phyloP scores from a whole-genome alignment of 352 stramenopile species.

The Pythium dissotocum region DNA sequence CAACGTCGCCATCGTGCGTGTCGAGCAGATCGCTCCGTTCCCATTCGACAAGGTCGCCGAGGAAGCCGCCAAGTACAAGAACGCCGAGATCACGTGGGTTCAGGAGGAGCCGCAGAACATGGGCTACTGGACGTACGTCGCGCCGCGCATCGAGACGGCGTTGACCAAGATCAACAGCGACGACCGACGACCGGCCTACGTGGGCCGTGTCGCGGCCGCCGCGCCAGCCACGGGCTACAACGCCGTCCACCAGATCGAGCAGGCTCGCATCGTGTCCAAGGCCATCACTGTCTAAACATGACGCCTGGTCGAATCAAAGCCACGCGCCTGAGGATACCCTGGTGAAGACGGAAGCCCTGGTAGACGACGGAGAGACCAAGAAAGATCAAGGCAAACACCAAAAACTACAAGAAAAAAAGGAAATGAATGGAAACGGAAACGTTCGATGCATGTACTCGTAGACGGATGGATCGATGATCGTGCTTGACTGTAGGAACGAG shows the following conservation, averaged over 20 bases:
- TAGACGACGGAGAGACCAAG: background rate
- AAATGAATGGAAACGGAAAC: background rate
- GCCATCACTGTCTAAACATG: conserved; percentile 54
- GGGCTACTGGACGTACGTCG: conserved; percentile 94
- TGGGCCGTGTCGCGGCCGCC: conserved; percentile 92
- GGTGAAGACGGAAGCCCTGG: background rate
- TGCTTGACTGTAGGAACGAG: background rate
- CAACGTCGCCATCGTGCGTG: conserved; percentile 66
- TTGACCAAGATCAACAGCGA: conserved; percentile 90
- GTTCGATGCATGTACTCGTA: background rate
- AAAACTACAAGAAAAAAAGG: background rate
- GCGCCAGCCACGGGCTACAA: conserved; percentile 96
- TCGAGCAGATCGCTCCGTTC: conserved; percentile 95
- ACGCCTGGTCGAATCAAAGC: background rate
- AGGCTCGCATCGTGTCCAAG: conserved; percentile 91
- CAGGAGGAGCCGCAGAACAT: conserved; percentile 99
- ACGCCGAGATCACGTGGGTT: conserved; percentile 95
- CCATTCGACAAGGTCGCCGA: conserved; percentile 95
- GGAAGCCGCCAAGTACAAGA: conserved; percentile 89
- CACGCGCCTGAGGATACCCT: background rate
- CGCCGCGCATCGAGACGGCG: conserved; percentile 94
- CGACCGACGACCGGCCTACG: conserved; percentile 87
- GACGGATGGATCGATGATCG: background rate
- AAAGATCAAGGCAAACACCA: background rate
- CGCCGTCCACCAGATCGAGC: conserved; percentile 93